Base-by-base conservation (phyloP, 176 grass and related monocot genomes). In the Carex cristatella region DNA sequence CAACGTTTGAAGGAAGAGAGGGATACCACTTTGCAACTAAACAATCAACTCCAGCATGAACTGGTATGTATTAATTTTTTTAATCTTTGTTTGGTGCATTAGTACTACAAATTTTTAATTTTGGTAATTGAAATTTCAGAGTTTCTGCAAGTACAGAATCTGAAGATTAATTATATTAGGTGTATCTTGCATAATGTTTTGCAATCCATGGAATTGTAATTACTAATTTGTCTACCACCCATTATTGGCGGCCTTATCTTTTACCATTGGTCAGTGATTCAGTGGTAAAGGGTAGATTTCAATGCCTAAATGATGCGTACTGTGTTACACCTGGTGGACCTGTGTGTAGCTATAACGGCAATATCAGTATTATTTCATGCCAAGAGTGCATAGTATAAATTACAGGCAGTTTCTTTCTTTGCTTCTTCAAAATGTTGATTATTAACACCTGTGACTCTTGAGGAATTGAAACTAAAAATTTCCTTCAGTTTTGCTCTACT, bases 21-120 rank as follows among this genome's bases (percentile, higher is more conserved):
- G 75, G 96, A 99, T 86, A 81, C 11, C 44, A 89, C 83, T 83
- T 69, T 99, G 87, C 96, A 94, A 72, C 89, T 93, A 92, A 99
- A 95, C 87, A 86, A 95, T 59, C 96, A 99, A 85, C 90, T 95
- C 70, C 89, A 95, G 83, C 87, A 91, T 66, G 96, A 99, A 88
- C 31, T 99, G 91, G 96, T 99, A 69, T 33, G 28, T 54, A 13
- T 18, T 58, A 10, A 10, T 56, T 37, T 55, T 35, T 79, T 18
- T 4, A 4, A 58, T 37, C 10, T 58, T 79, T 5, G 14, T 79
- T 57, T 79, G 74, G 12, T 79, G 53, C 13, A 57, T 78, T 72
- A 15, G 7, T 18, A 33, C n/a, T 18, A 16, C 51, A 78, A 78
- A 32, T 33, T 1, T 70, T 78, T 15, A 6, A 33, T 57, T 78